Conservation (phyloP, 495 filamentous ascomycete genomes). For the Podospora conica region DNA sequence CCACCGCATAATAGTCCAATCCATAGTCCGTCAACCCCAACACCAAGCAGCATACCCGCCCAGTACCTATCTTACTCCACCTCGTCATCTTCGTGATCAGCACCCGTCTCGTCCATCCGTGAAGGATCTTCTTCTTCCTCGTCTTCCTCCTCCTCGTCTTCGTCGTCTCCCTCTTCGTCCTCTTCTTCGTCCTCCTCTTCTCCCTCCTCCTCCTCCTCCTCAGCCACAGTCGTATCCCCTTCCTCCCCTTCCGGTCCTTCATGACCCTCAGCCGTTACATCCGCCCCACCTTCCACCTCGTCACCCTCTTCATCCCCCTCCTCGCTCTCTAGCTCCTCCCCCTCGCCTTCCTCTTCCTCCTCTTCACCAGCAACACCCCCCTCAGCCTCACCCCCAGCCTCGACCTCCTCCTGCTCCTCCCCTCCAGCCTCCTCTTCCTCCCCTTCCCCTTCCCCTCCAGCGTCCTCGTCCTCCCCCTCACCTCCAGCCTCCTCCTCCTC, state of each 20-base stretch:
- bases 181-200: conserved; percentile 32
- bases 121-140: conserved; percentile 7
- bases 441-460: conserved; percentile 19
- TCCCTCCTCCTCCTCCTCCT: conserved; percentile 9
- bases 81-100: conserved; percentile 11
- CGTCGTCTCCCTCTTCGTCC: conserved; percentile 22
- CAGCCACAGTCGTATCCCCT: conserved; percentile 27
- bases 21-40: neutral
- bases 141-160: conserved; percentile 15
- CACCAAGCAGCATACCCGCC: neutral
- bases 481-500: conserved; percentile 14
- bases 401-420: conserved; percentile 19
- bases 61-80: neutral
- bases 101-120: conserved; percentile 7
- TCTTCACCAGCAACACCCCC: conserved; percentile 12
- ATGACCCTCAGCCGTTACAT: neutral
- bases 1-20: neutral
- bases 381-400: conserved; percentile 20
- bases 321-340: neutral
- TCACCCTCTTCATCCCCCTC: conserved; percentile 7
- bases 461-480: conserved; percentile 26
- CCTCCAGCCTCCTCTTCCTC: conserved; percentile 20
- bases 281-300: neutral
- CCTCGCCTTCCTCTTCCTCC: conserved; percentile 12
- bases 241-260: neutral